phyloP scores from a whole-genome alignment of 176 grass and related monocot species.

The Zea luxurians region DNA sequence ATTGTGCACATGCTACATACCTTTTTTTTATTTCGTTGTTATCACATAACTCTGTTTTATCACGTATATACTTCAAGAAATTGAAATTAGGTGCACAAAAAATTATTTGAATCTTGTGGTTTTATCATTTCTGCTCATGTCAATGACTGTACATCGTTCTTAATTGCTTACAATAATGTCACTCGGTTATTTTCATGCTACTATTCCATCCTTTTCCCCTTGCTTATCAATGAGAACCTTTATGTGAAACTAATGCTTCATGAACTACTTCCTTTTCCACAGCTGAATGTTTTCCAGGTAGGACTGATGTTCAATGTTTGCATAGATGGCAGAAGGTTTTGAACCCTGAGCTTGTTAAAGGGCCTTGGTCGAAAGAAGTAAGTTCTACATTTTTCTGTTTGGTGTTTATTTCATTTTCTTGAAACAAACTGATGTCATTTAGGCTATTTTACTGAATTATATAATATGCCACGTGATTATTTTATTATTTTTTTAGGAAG shows the following conservation, averaged over 20 bases:
- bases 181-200: constrained; percentile 3
- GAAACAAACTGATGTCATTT: neutral
- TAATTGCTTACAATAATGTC: constrained; percentile 18
- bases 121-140: constrained; percentile 13
- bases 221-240: neutral
- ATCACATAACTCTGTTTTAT: too few relatives aligned
- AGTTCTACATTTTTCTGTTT: constrained; percentile 25
- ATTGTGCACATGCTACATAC: neutral
- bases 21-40: too few relatives aligned
- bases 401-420: neutral
- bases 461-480: constrained; percentile 29
- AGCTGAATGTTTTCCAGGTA: constrained; percentile 85
- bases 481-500: constrained; percentile 58
- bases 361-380: constrained; percentile 95
- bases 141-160: neutral
- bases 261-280: constrained; percentile 29
- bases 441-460: constrained; percentile 23
- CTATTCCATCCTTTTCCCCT: neutral
- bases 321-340: constrained; percentile 96
- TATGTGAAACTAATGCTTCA: constrained; percentile 30
- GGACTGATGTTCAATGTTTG: constrained; percentile 92
- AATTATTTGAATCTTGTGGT: constrained; percentile 22
- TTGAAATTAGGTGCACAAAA: too few relatives aligned
- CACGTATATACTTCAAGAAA: too few relatives aligned
- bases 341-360: constrained; percentile 88